Conservation (phyloP, 148 eudicot species). For the Cornus florida region DNA sequence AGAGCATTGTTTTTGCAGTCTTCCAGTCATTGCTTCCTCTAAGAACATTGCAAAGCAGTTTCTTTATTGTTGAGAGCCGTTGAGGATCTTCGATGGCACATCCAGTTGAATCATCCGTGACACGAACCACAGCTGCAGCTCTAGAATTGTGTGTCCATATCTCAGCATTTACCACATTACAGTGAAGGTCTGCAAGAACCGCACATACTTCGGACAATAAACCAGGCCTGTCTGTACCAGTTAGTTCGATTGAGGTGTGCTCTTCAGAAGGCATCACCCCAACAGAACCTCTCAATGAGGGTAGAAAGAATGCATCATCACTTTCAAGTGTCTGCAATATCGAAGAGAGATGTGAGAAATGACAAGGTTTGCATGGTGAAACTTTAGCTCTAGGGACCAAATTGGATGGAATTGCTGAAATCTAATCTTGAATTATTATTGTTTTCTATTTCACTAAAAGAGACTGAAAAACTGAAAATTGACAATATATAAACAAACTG, state of each 20-base stretch:
- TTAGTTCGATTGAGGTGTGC: constrained; percentile 75
- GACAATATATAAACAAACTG: no score
- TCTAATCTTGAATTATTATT: neutral
- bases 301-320: constrained; percentile 47
- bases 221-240: constrained; percentile 82
- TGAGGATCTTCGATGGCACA: constrained; percentile 63
- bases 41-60: constrained; percentile 65
- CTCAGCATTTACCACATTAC: constrained; percentile 74
- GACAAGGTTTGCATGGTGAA: neutral
- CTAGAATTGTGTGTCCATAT: constrained; percentile 94
- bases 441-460: no score
- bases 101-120: constrained; percentile 56
- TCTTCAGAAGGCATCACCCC: constrained; percentile 75
- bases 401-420: neutral
- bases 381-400: neutral
- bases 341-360: neutral
- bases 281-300: constrained; percentile 60
- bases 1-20: constrained; percentile 66
- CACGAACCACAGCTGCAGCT: constrained; percentile 82
- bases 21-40: constrained; percentile 60
- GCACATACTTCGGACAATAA: constrained; percentile 80
- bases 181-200: constrained; percentile 62
- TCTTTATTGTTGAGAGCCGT: constrained; percentile 56
- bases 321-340: constrained; percentile 58
- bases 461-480: no score